A percentile compares a stretch with the other conserved stretches of the same genome.
These are phyloP conservation scores for Leptographium procerum DNA, from an alignment of 2,329 filamentous ascomycete genomes.

Conservation along the genomic window DNA sequence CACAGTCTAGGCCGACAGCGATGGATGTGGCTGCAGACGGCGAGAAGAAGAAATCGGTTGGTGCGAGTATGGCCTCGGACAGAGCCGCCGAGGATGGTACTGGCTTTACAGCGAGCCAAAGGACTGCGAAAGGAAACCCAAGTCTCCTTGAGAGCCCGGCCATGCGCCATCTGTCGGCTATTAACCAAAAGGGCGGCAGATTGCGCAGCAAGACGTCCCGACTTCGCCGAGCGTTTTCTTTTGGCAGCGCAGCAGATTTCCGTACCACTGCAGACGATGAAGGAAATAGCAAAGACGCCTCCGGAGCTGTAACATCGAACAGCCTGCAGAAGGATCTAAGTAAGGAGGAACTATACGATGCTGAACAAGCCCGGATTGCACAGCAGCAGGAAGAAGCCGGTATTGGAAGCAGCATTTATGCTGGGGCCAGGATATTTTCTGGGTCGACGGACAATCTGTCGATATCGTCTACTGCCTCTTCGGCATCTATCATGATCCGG, in stretches of 20 bases:
- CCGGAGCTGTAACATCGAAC: constrained; percentile 17
- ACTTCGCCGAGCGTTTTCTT: constrained; percentile 85
- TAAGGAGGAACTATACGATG: constrained; percentile 58
- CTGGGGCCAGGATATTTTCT: constrained; percentile 71
- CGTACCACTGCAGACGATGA: constrained; percentile 53
- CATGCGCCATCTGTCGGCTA: constrained; percentile 72
- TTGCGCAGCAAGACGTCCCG: constrained; percentile 78
- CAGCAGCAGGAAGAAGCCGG: constrained; percentile 86
- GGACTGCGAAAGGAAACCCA: constrained; percentile 15
- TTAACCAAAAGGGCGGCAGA: constrained; percentile 69
- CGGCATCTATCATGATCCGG: constrained; percentile 84
- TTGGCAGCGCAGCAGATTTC: constrained; percentile 88
- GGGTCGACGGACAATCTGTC: constrained; percentile 92
- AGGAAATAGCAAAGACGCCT: background rate
- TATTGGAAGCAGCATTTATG: constrained; percentile 88
- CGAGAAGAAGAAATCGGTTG: background rate
- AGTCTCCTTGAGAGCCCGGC: constrained; percentile 52
- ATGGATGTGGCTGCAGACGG: constrained; percentile 42
- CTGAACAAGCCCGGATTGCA: constrained; percentile 84
- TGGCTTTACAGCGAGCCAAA: constrained; percentile 10
- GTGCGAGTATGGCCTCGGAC: background rate
- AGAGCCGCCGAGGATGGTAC: constrained; percentile 16
- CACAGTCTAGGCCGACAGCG: constrained; percentile 59
- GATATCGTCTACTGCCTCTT: constrained; percentile 81
- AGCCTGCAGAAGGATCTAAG: constrained; percentile 57